Base-by-base conservation (phyloP, 1,284 basidiomycete species). In the Uromyces viciae-fabae region DNA sequence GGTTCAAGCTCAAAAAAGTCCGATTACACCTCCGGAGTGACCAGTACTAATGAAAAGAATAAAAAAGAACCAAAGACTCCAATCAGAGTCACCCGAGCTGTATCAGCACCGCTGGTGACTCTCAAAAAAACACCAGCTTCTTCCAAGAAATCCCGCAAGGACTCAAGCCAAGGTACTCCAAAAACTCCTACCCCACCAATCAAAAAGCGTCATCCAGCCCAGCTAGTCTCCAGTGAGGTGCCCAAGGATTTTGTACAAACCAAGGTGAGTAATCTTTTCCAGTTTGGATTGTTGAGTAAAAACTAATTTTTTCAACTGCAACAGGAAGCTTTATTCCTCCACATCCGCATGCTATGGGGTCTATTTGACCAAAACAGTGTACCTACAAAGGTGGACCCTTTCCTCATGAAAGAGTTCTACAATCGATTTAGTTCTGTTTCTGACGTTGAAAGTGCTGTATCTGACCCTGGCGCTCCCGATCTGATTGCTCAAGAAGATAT, bases 261-360 rank as follows among this genome's bases (percentile, higher is more conserved):
- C 2, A 69, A 69, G 43, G 66, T 69, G 15, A 5, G 66, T 68
- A 7, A 22, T 58, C 1, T 58, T 22, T n/a, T n/a, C n/a, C n/a
- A n/a, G n/a, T n/a, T n/a, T n/a, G n/a, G n/a, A n/a, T n/a, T 36
- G 25, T 3, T 69, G 8, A 14, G 2, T 25, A 36, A 68, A n/a
- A 19, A n/a, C n/a, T 36, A 17, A 31, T 17, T 36, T 40, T 19
- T 42, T 69, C 66, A 69, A 46, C 3, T 69, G 31, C 36, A 15
- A 66, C 36, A 69, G 66, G 66, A 69, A 36, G 36, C 66, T 9
- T 46, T 69, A 22, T 69, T 69, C 36, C 43, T 69, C 19, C 66
- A 69, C 15, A 69, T 69, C 22, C 22, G 28, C 17, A 46, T 69
- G 19, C 42, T 42, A 40, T 69, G 66, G 66, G 66, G 66, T 46